phyloP scores from a whole-genome alignment of 768 basidiomycete genomes.

The Pleurotus giganteus region DNA sequence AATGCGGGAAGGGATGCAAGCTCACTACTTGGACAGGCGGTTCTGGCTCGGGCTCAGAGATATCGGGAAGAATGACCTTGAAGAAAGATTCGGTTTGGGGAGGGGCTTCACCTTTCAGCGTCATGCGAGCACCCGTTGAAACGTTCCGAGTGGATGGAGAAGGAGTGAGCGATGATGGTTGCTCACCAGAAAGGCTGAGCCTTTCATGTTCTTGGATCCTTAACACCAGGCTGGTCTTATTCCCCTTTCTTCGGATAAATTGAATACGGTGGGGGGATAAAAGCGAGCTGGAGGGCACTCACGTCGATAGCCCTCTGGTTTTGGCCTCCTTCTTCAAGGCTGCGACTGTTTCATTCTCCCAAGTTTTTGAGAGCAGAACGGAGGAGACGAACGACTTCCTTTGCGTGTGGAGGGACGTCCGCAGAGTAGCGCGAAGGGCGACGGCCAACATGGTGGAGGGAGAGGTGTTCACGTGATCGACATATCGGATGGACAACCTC shows the following conservation, averaged over 20 bases:
- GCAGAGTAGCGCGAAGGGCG: conserved; percentile 15
- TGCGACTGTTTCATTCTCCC: conserved; percentile 49
- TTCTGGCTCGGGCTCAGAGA: conserved; percentile 40
- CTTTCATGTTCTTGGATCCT: conserved; percentile 54
- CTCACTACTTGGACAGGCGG: conserved; percentile 55
- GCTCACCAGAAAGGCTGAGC: conserved; percentile 18
- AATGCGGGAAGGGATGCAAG: conserved; percentile 3
- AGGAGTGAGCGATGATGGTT: conserved; percentile 18
- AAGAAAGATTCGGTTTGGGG: conserved; percentile 30
- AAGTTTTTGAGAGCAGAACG: conserved; percentile 53
- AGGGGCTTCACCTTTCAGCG: conserved; percentile 29
- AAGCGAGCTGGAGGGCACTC: conserved; percentile 23
- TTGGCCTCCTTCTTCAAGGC: conserved; percentile 54
- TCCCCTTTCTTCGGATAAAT: conserved; percentile 44
- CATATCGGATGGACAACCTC: conserved; percentile 39
- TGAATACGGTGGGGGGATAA: conserved; percentile 5
- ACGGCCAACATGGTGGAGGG: conserved; percentile 23
- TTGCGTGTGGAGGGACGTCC: conserved; percentile 10
- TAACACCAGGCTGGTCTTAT: conserved; percentile 53
- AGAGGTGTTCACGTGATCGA: conserved; percentile 14
- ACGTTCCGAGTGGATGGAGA: conserved; percentile 24
- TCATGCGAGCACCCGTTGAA: conserved; percentile 20
- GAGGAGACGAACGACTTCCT: conserved; percentile 47
- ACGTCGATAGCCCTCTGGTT: conserved; percentile 55
- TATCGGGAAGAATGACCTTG: conserved; percentile 57